Conservation (phyloP, 331 rosid genomes). For the Stylosanthes scabra region DNA sequence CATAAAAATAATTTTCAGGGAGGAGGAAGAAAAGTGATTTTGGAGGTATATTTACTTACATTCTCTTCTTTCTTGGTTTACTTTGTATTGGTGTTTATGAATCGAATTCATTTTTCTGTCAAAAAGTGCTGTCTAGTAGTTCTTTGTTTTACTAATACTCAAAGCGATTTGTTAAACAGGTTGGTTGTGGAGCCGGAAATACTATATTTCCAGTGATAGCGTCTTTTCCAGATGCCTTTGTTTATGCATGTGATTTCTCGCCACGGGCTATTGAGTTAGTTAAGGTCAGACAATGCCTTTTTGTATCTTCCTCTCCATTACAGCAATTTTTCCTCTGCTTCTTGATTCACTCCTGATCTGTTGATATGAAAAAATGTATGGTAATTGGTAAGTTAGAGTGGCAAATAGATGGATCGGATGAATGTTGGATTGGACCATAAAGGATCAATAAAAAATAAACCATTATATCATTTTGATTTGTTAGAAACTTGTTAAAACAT, state of each 20-base stretch:
- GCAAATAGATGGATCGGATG: too few species aligned
- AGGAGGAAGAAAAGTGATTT: constrained; percentile 64
- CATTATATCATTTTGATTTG: too few species aligned
- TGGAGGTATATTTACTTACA: constrained; percentile 64
- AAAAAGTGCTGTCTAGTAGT: constrained; percentile 20
- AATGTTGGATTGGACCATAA: too few species aligned
- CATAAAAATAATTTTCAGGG: constrained; percentile 51
- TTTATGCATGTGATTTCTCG: constrained; percentile 94
- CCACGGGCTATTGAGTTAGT: constrained; percentile 89
- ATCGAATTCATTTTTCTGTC: constrained; percentile 9
- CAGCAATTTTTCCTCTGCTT: constrained; percentile 23
- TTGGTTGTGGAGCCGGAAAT: constrained; percentile 96
- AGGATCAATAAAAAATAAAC: too few species aligned
- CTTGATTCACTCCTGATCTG: constrained; percentile 31
- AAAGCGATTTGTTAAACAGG: constrained; percentile 53
- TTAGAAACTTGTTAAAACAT: too few species aligned
- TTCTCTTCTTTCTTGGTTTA: background rate
- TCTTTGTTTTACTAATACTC: too few species aligned
- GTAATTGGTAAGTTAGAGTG: background rate
- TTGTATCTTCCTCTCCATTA: background rate
- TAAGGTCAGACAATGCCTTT: constrained; percentile 58
- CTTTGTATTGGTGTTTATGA: background rate
- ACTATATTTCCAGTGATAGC: constrained; percentile 87
- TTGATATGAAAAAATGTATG: background rate
- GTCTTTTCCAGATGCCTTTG: constrained; percentile 70